Evolutionary conservation across 306 rosid species (phyloP), one percentile per base, ranked within the genome.

Genomic region (Citrullus colocynthis): DNA sequence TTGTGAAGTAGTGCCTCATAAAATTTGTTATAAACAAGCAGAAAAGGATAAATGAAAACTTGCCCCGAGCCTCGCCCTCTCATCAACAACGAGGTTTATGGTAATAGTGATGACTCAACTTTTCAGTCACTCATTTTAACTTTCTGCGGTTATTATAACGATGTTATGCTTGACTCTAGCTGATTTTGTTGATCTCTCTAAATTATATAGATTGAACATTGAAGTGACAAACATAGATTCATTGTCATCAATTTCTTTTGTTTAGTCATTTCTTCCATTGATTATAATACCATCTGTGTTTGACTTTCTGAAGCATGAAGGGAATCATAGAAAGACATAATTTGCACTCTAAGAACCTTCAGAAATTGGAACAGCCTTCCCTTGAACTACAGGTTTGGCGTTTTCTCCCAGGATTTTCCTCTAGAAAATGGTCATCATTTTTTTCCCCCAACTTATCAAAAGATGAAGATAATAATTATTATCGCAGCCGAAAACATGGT

Each of bases 361-460:
- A 78, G 60, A 90, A 88, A 81, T 55, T 87, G 82, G 93, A 87
- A 55, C 93, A 87, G 65, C 97, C 97, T 2, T 92, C 93, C 79
- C 97, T 92, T n/a, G 93, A 92, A 84, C 80, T 95, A 77, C 96
- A 92, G 98, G 98, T 91, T 51, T 1, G 79, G 6, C 20, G 21
- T 57, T 39, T 76, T 6, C 18, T 57, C n/a, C 28, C 15, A 4
- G 28, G 13, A 15, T 37, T 65, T 18, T 65, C 30, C 11, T 65
- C 0, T 4, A 17, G 0, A 17, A 37, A 65, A 6, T 61, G n/a
- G 67, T 28, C 16, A 30, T 28, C 37, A 2, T 2, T 14, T 32
- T 32, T 30, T 32, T 16, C 15, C 9, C 2, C 57, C 1, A 16
- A 16, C 48, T 16, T 36, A 1, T 36, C 13, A 34, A 36, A 64